Percentiles rank a stretch among this genome's conserved stretches.
These are phyloP conservation scores for Leccinum rimulosum DNA, from an alignment of 768 basidiomycete species.

Conservation along the genomic window DNA sequence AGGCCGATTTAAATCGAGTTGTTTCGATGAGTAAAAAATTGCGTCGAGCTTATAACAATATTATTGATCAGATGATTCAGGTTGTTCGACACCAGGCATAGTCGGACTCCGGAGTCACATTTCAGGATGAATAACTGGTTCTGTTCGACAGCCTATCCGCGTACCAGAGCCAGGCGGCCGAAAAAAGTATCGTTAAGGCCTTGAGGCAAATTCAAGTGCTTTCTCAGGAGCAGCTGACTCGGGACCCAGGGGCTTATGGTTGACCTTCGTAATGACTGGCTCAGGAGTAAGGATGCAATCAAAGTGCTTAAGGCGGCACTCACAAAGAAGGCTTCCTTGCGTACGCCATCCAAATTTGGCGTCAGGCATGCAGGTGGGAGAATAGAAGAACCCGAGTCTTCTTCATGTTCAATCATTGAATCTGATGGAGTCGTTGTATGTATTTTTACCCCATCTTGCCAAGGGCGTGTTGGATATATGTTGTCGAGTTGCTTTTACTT, in stretches of 20 bases:
- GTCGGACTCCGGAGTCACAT: too few species aligned
- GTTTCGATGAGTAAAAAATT: not conserved
- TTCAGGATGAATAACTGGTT: too few species aligned
- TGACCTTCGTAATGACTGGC: not conserved
- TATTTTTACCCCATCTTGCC: not conserved
- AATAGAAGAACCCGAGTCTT: not conserved
- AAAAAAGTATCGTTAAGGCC: too few species aligned
- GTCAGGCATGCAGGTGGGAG: not conserved
- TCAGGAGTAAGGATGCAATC: not conserved
- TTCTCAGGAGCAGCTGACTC: not conserved
- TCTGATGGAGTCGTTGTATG: not conserved
- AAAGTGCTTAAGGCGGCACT: not conserved
- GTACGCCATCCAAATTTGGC: not conserved
- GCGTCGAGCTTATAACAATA: not conserved
- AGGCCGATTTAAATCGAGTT: not conserved
- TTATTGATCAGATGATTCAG: too few species aligned
- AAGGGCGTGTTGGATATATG: not conserved
- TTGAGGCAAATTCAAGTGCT: too few species aligned
- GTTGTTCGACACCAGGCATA: too few species aligned
- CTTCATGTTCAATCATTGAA: not conserved
- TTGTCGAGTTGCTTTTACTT: not conserved
- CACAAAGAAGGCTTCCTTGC: not conserved
- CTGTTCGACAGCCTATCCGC: too few species aligned
- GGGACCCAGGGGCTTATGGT: not conserved
- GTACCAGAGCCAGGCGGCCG: too few species aligned